phyloP scores from a whole-genome alignment of 2,329 filamentous ascomycete species.

The Rosellinia necatrix region DNA sequence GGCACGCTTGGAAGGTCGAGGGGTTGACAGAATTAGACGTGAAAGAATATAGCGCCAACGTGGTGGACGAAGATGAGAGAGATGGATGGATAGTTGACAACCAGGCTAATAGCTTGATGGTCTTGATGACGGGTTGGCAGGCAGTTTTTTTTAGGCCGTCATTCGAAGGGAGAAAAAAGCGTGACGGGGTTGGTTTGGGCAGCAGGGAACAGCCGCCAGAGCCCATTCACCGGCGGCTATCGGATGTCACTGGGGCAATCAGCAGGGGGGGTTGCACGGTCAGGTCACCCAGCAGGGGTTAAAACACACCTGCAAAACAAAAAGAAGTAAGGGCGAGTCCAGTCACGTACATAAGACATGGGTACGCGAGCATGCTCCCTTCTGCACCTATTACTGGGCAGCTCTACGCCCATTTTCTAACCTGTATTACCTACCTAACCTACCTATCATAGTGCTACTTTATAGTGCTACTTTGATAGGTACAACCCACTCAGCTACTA shows the following conservation, averaged over 20 bases:
- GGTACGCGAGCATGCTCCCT: too few relatives aligned
- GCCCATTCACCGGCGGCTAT: not conserved
- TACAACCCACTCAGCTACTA: too few relatives aligned
- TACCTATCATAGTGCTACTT: too few relatives aligned
- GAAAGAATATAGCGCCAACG: not conserved
- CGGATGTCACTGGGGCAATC: constrained; percentile 4
- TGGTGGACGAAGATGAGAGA: constrained; percentile 5
- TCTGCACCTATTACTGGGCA: too few relatives aligned
- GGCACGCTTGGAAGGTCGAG: not conserved
- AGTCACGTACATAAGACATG: too few relatives aligned
- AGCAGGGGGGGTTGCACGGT: not conserved
- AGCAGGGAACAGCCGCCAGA: constrained; percentile 13
- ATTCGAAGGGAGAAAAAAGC: constrained; percentile 18
- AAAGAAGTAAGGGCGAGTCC: not conserved
- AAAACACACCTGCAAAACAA: constrained; percentile 12
- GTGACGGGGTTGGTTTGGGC: constrained; percentile 16
- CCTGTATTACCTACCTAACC: too few relatives aligned
- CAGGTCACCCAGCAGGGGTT: not conserved
- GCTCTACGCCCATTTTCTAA: too few relatives aligned
- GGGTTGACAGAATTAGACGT: not conserved
- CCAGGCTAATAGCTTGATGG: constrained; percentile 14
- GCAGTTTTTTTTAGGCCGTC: constrained; percentile 27
- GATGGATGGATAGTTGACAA: constrained; percentile 9
- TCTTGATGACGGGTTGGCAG: constrained; percentile 16
- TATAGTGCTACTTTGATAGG: too few relatives aligned